A percentile compares a stretch with the other conserved stretches of the same genome.
Evolutionary conservation across 495 filamentous ascomycete genomes (phyloP).

Genomic region (Cudoniella acicularis): DNA sequence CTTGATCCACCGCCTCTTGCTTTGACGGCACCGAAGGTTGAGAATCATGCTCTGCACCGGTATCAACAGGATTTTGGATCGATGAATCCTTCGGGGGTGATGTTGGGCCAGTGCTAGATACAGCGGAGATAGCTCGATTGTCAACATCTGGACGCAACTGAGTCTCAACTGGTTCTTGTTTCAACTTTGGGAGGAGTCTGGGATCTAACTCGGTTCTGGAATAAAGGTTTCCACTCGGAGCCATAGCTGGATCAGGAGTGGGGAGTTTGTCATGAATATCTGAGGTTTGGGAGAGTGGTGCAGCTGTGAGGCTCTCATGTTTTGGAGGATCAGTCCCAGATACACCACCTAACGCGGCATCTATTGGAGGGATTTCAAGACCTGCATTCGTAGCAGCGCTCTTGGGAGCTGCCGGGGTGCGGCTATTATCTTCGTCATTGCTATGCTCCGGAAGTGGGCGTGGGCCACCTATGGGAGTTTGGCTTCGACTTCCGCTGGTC

Average conservation of each 20-base stretch:
- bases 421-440: constrained; percentile 14
- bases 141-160: constrained; percentile 19
- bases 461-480: constrained; percentile 11
- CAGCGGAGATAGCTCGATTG: constrained; percentile 5
- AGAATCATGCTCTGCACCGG: constrained; percentile 17
- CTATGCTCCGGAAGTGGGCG: background rate
- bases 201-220: constrained; percentile 13
- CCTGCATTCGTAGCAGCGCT: constrained; percentile 15
- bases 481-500: background rate
- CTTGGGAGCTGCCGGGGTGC: constrained; percentile 24
- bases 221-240: constrained; percentile 20
- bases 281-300: background rate
- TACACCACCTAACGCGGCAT: constrained; percentile 20
- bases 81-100: constrained; percentile 39
- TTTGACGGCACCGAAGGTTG: constrained; percentile 48
- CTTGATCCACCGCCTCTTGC: constrained; percentile 14
- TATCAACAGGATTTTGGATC: constrained; percentile 4
- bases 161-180: constrained; percentile 9
- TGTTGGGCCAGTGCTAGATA: constrained; percentile 28
- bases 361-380: constrained; percentile 22
- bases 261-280: background rate
- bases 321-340: constrained; percentile 17
- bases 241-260: constrained; percentile 18
- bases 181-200: constrained; percentile 11
- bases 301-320: background rate